Evolutionary conservation across 768 basidiomycete genomes (phyloP), one percentile per base, ranked within the genome.

Genomic region (Phaeolepiota aurea): DNA sequence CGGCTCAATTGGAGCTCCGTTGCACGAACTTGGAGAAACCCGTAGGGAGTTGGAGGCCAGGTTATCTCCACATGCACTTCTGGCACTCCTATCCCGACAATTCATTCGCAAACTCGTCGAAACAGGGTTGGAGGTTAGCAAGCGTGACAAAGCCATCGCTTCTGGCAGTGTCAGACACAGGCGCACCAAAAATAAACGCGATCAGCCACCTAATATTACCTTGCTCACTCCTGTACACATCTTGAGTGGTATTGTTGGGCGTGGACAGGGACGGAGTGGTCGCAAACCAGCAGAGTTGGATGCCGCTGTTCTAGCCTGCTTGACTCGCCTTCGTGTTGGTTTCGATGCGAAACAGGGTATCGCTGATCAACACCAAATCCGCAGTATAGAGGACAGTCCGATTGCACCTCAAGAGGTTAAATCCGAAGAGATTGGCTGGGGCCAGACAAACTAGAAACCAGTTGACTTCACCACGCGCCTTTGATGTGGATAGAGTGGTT

Each of bases 201-300:
- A 28, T 28, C 25, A n/a, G n/a, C 25, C n/a, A n/a, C 7, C 25
- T 28, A n/a, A 28, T 28, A 44, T 42, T 15, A 51, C 45, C 31
- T 46, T 68, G 30, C 57, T 74, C 44, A 68, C 66, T 32, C 68
- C 71, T 22, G 54, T 64, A 4, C 71, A 74, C 44, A 57, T 74
- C 39, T 49, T 71, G n/a, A 57, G 56, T 21, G 65, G 68, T 32
- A 52, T 69, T 36, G 48, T 64, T n/a, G 45, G 55, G 11, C 53
- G 51, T 38, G 55, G 58, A 30, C 49, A 49, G 32, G 46, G 50
- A 37, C 45, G 40, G 14, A n/a, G n/a, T n/a, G 22, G 41, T 7
- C 20, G 38, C 11, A 34, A 39, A 21, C 33, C 37, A 21, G 32
- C 44, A 30, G 41, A 38, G 25, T 19, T 49, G 14, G 48, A 49